Base-by-base conservation (phyloP, 2,329 filamentous ascomycete species). In the Cordyceps cicadae region DNA sequence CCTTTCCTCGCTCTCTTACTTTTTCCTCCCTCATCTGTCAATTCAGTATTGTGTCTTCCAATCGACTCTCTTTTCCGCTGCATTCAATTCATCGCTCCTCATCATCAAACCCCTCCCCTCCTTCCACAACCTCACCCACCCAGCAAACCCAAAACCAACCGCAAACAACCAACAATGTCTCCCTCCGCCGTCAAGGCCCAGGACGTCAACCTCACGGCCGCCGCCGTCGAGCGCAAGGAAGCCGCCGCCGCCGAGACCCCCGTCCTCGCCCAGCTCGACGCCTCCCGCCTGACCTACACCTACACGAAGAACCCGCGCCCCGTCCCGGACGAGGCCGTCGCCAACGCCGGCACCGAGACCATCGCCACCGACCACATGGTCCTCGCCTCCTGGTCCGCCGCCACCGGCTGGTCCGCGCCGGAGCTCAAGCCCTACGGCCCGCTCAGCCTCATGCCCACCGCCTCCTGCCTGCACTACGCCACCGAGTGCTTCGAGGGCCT, bases 291-390 rank as follows among this genome's bases (percentile, higher is more conserved):
- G 67, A 81, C 72, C 62, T 81, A 83, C 76, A 81, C 75, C 63
- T 74, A 76, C 65, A 83, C 79, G 60, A 71, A 74, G 50, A 74
- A 69, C 60, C 82, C 80, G 1, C 81, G 81, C 63, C 64, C 74
- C 54, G 82, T 86, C 54, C 83, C 82, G 56, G 74, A 78, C 57
- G 77, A 80, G 63, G 79, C 74, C 63, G 66, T 68, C 45, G 79
- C 79, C 67, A 75, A 75, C 65, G 61, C 78, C 55, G 80, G 77
- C 65, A 65, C 69, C 63, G 79, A 81, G 70, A 83, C 80, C 64
- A 76, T 85, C 70, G 83, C 81, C 79, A 92, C 89, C 64, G 92
- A 97, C 79, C 92, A 97, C 79, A 96, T 96, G 91, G 79, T 94
- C 68, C 87, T 86, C 56, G 87, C 80, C 21, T 76, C 77, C 59